Percentiles rank a stretch among this genome's conserved stretches.
Conservation (phyloP, 2,329 filamentous ascomycete species). For the Thelonectria blattea region DNA sequence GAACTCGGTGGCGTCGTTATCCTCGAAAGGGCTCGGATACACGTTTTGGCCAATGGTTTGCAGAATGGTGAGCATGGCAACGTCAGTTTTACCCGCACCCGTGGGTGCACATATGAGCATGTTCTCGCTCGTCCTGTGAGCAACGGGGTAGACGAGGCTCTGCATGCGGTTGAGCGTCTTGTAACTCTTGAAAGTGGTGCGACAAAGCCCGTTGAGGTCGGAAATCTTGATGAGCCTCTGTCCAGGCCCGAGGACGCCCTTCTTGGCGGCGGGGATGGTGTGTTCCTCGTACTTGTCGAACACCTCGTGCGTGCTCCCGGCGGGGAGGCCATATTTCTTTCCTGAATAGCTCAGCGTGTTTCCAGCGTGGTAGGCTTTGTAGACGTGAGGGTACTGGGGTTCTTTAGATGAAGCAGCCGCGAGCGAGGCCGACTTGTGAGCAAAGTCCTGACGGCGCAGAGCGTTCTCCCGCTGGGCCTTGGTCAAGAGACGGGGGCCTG, state of each 20-base stretch:
- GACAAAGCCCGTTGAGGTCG: slow-evolving; percentile 87
- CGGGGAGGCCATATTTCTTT: slow-evolving; percentile 80
- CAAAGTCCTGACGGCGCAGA: slow-evolving; percentile 75
- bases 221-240: slow-evolving; percentile 79
- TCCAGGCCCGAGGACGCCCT: slow-evolving; percentile 74
- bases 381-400: slow-evolving; percentile 90
- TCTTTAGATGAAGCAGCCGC: slow-evolving; percentile 74
- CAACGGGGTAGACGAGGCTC: slow-evolving; percentile 92
- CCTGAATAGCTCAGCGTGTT: slow-evolving; percentile 84
- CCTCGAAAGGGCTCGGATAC: slow-evolving; percentile 77
- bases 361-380: slow-evolving; percentile 80
- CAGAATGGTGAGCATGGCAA: slow-evolving; percentile 94
- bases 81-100: slow-evolving; percentile 98
- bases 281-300: slow-evolving; percentile 87
- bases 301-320: slow-evolving; percentile 74
- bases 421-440: slow-evolving; percentile 81
- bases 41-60: slow-evolving; percentile 89
- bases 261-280: slow-evolving; percentile 79
- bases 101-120: slow-evolving; percentile 99
- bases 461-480: slow-evolving; percentile 79
- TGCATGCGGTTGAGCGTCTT: slow-evolving; percentile 97
- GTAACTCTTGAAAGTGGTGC: slow-evolving; percentile 92
- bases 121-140: slow-evolving; percentile 95
- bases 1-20: slow-evolving; percentile 77
- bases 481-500: slow-evolving; percentile 66